Base-by-base conservation (phyloP, 176 grass and related monocot species). In the Aegilops tauschii region DNA sequence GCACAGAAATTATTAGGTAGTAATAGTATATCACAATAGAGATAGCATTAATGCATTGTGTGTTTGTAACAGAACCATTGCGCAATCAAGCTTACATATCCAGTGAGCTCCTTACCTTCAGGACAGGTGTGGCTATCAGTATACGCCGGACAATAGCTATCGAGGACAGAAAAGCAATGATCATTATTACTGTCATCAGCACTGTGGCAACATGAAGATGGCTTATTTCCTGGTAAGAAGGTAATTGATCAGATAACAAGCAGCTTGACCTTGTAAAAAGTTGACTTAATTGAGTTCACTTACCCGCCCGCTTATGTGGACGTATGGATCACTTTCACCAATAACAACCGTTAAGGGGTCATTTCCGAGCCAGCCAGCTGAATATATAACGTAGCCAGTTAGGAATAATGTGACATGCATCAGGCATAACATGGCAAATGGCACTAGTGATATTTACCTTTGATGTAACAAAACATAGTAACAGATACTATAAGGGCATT, bases 261-360 rank as follows among this genome's bases (percentile, higher is more conserved):
- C 12, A 81, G 70, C 45, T 62, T 65, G 35, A 63, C 69, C 11
- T 71, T 85, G n/a, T 37, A 76, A 85, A 49, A 81, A 5, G 67
- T 14, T 25, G 25, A 65, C 59, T 82, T 23, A 10, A 16, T 3
- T 69, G 21, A 82, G 86, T 4, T 25, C 78, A 72, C 86, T 81
- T 85, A 94, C 97, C 87, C 97, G 85, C 70, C 97, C 94, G 50
- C 78, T 91, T 37, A 96, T 94, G 72, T 91, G 91, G 20, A 96
- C 92, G 88, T 99, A 99, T 29, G 97, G 94, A 73, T 99, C 97
- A 7, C 83, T 96, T 86, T 85, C 85, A 80, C 97, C 97, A 76
- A 99, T 96, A 35, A 99, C 94, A 92, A 99, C 97, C 3, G 94
- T 92, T 78, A 99, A 91, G 29, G 97, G 89, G 74, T 99, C 97